Conservation (phyloP, 257 asterid species). For the Solanum appendiculatum region DNA sequence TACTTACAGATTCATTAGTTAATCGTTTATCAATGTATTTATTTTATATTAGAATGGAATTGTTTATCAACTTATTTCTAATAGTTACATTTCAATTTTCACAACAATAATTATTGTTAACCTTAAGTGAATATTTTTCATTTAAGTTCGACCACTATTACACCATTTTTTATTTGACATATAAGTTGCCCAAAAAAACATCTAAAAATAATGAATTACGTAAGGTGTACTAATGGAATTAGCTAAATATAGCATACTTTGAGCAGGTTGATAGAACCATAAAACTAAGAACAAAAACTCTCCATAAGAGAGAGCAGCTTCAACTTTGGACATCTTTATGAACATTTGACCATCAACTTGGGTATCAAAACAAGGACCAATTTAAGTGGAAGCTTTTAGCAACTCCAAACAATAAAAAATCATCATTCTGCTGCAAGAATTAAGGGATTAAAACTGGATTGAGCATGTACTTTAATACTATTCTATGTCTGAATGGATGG, state of each 20-base stretch:
- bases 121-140: background rate
- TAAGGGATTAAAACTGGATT: background rate
- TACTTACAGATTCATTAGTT: constrained; percentile 8
- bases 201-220: background rate
- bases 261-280: background rate
- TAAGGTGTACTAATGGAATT: background rate
- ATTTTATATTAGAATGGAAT: background rate
- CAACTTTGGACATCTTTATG: background rate
- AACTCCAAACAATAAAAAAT: background rate
- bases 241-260: background rate
- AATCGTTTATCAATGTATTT: background rate
- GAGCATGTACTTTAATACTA: background rate
- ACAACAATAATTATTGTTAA: background rate
- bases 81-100: background rate
- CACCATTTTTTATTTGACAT: background rate
- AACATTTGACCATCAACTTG: background rate
- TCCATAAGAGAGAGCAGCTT: background rate
- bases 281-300: background rate
- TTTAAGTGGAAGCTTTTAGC: background rate
- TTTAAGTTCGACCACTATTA: background rate
- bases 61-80: background rate
- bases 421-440: background rate
- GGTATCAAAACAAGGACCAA: background rate
- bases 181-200: background rate
- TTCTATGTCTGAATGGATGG: background rate